phyloP scores from a whole-genome alignment of 2,329 filamentous ascomycete species.

The Diaporthe citri region DNA sequence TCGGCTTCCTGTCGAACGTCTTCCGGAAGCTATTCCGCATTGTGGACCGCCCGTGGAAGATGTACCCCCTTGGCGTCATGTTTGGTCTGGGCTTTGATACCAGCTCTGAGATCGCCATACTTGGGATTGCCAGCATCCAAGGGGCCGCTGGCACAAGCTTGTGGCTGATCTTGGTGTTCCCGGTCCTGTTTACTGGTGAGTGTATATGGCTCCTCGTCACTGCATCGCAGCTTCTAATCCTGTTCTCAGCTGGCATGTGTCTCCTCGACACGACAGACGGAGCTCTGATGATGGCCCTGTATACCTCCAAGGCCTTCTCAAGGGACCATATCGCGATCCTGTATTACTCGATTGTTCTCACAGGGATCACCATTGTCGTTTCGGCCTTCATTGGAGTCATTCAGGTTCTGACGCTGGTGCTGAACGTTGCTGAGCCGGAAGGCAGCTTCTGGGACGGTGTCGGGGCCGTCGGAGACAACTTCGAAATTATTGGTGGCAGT shows the following conservation, averaged over 20 bases:
- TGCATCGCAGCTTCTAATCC: not conserved
- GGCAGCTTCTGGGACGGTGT: constrained; percentile 95
- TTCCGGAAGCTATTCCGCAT: constrained; percentile 83
- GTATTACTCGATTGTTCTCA: constrained; percentile 93
- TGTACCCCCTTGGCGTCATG: constrained; percentile 90
- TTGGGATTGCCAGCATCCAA: constrained; percentile 91
- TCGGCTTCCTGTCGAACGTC: constrained; percentile 78
- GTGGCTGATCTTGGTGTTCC: constrained; percentile 95
- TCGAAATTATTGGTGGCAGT: constrained; percentile 85
- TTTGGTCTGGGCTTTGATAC: constrained; percentile 97
- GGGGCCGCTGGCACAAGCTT: constrained; percentile 88
- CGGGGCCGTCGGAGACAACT: constrained; percentile 79
- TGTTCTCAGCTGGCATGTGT: constrained; percentile 83
- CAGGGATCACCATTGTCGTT: constrained; percentile 84
- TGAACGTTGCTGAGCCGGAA: constrained; percentile 79
- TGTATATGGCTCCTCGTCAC: not conserved
- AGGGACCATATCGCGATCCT: constrained; percentile 89
- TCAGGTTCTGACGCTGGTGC: constrained; percentile 83
- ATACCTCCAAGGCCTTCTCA: constrained; percentile 83
- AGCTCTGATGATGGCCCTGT: constrained; percentile 94
- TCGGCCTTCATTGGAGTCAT: constrained; percentile 88
- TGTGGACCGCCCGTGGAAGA: constrained; percentile 87
- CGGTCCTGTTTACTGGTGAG: constrained; percentile 85
- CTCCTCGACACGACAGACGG: constrained; percentile 93
- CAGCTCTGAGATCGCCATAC: constrained; percentile 89